phyloP scores from a whole-genome alignment of 306 rosid species.

The Purshia tridentata region DNA sequence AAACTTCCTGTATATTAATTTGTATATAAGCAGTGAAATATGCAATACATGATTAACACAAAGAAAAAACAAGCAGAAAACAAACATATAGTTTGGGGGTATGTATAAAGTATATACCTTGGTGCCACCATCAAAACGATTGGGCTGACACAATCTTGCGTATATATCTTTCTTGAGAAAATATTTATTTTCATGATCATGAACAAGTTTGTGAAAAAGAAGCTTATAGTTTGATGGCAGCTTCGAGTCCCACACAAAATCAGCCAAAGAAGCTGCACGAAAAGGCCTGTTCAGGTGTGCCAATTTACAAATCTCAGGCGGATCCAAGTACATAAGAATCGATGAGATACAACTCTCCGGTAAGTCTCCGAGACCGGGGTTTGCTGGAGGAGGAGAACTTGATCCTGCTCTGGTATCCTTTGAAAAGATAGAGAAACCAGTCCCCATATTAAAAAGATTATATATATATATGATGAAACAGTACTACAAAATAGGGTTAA shows the following conservation, averaged over 20 bases:
- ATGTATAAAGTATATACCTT: constrained; percentile 39
- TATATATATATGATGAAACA: no score
- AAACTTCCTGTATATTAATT: constrained; percentile 45
- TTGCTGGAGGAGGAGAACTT: constrained; percentile 18
- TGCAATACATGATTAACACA: neutral
- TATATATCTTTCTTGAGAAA: constrained; percentile 59
- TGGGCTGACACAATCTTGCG: constrained; percentile 48
- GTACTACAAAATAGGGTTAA: neutral
- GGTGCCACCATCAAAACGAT: constrained; percentile 55
- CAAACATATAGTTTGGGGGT: neutral
- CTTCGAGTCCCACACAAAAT: constrained; percentile 74
- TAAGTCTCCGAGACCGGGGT: constrained; percentile 52
- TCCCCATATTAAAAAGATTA: constrained; percentile 43
- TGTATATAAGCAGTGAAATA: no score
- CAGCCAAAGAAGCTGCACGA: constrained; percentile 63
- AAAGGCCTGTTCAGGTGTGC: constrained; percentile 54
- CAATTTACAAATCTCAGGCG: constrained; percentile 68
- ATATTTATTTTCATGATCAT: neutral
- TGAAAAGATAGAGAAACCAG: constrained; percentile 38
- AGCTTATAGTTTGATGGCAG: constrained; percentile 52
- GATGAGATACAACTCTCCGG: constrained; percentile 70
- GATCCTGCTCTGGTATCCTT: constrained; percentile 1
- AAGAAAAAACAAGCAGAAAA: neutral
- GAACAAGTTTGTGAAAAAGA: constrained; percentile 39
- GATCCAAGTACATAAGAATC: constrained; percentile 52